These are phyloP conservation scores for Botrytis cinerea DNA, from an alignment of 2,329 filamentous ascomycete species.

Conservation along the genomic window DNA sequence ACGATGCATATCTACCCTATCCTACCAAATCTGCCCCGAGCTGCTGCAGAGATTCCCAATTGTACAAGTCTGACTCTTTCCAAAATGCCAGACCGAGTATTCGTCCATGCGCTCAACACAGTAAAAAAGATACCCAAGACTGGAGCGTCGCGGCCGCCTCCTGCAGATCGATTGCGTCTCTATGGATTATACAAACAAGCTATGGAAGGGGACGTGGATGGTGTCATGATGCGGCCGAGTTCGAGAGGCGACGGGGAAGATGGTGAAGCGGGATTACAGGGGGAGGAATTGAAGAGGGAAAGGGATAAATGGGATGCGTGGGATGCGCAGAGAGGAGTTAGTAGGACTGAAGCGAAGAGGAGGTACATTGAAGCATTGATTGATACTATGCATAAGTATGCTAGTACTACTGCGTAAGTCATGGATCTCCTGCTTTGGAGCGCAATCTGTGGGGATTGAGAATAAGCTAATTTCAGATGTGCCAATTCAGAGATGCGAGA, in stretches of 20 bases:
- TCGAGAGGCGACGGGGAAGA: conserved; percentile 58
- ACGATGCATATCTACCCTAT: conserved; percentile 14
- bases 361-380: conserved; percentile 93
- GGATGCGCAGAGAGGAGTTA: conserved; percentile 82
- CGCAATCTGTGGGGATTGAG: no score
- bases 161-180: conserved; percentile 80
- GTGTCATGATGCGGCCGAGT: conserved; percentile 83
- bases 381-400: conserved; percentile 95
- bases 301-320: conserved; percentile 88
- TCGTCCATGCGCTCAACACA: conserved; percentile 97
- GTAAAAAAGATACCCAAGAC: conserved; percentile 97
- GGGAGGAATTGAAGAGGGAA: conserved; percentile 52
- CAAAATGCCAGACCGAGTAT: conserved; percentile 76
- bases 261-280: conserved; percentile 43
- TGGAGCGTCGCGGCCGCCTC: conserved; percentile 83
- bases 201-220: conserved; percentile 96
- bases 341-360: conserved; percentile 88
- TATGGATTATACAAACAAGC: conserved; percentile 99
- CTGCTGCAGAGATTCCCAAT: not conserved
- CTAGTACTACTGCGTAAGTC: conserved; percentile 73
- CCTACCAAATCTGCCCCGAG: conserved; percentile 16
- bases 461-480: conserved; percentile 26
- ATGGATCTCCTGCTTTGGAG: not conserved
- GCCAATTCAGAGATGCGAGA: conserved; percentile 64
- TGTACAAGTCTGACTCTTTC: conserved; percentile 1